Conservation (phyloP, 2,329 filamentous ascomycete genomes). For the Venturia carpophila region DNA sequence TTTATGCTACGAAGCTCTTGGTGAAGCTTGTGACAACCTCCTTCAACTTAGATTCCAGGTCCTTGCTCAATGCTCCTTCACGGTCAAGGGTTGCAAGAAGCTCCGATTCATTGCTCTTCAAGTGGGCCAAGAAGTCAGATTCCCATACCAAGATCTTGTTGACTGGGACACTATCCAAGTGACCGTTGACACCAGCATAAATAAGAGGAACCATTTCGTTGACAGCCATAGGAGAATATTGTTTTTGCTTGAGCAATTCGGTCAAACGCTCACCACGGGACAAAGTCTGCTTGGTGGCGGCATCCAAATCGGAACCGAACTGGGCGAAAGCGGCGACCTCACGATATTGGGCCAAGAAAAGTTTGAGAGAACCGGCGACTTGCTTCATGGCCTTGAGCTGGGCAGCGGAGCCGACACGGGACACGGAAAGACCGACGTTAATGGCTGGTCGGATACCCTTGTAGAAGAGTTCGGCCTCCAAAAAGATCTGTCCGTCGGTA, state of each 20-base stretch:
- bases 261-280: constrained; percentile 97
- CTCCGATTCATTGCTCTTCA: constrained; percentile 83
- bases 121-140: constrained; percentile 83
- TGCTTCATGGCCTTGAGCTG: constrained; percentile 99
- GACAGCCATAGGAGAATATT: constrained; percentile 97
- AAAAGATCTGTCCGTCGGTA: constrained; percentile 99
- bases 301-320: constrained; percentile 99
- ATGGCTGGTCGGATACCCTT: constrained; percentile 99
- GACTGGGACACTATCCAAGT: constrained; percentile 82
- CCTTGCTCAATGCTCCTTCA: constrained; percentile 95
- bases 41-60: constrained; percentile 74
- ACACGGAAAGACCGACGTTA: constrained; percentile 99
- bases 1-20: constrained; percentile 65
- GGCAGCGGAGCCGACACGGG: constrained; percentile 98
- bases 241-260: constrained; percentile 99
- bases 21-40: constrained; percentile 73
- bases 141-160: constrained; percentile 90
- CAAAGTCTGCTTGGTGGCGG: constrained; percentile 97
- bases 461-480: constrained; percentile 99
- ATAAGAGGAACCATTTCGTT: constrained; percentile 99
- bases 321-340: constrained; percentile 99
- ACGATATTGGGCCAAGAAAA: constrained; percentile 99
- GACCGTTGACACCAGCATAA: constrained; percentile 98
- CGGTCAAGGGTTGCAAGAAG: constrained; percentile 82
- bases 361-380: constrained; percentile 98